Evolutionary conservation across 2,329 filamentous ascomycete genomes (phyloP).

Genomic region (Davidsoniella neocaledoniae): DNA sequence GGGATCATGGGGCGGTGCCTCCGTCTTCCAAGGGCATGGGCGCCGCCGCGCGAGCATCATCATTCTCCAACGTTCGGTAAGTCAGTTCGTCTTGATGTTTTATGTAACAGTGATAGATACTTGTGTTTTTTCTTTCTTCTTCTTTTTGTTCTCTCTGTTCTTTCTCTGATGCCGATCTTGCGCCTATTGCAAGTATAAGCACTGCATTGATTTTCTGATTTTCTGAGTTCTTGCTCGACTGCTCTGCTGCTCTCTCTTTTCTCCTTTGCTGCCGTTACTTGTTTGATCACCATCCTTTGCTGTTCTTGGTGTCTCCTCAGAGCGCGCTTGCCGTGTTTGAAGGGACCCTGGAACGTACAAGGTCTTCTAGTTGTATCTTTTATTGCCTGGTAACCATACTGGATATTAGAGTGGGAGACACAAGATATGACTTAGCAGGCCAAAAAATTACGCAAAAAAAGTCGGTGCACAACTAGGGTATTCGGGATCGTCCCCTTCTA

Average conservation of each 20-base stretch:
- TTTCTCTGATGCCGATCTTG: not conserved
- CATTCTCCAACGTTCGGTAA: constrained; percentile 9
- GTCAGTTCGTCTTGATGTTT: constrained; percentile 1
- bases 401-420: too few species aligned
- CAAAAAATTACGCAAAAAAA: too few species aligned
- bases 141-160: not conserved
- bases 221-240: not conserved
- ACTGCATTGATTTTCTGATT: not conserved
- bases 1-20: constrained; percentile 6
- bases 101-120: not conserved
- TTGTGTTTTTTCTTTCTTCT: constrained; percentile 1
- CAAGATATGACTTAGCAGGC: too few species aligned
- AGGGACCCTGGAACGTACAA: too few species aligned
- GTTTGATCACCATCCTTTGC: constrained; percentile 5
- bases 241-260: not conserved
- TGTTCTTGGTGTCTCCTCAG: constrained; percentile 1
- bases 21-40: constrained; percentile 1
- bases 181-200: not conserved
- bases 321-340: constrained; percentile 1
- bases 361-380: too few species aligned
- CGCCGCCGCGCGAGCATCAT: constrained; percentile 6
- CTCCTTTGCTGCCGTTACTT: not conserved
- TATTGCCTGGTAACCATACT: too few species aligned
- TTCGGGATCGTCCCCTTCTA: too few species aligned
- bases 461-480: too few species aligned